phyloP scores from a whole-genome alignment of 2,329 filamentous ascomycete genomes.

The Neoarthrinium moseri region DNA sequence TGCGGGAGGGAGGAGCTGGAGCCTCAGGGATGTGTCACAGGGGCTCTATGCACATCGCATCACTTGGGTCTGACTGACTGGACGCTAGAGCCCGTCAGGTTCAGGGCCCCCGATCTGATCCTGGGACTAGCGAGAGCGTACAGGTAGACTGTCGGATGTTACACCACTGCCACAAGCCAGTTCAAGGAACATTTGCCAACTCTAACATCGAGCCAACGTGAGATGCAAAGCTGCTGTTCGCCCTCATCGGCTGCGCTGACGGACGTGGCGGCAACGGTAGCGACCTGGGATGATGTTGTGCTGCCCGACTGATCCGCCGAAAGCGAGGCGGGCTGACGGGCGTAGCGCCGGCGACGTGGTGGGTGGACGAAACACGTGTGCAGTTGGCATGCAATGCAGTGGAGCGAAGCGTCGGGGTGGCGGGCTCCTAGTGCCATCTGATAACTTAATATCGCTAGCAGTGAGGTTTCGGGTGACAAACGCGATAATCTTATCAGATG shows the following conservation, averaged over 20 bases:
- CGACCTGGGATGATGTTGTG: not conserved
- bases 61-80: not conserved
- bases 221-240: no score
- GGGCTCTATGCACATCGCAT: constrained; percentile 1
- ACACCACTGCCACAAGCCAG: no score
- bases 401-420: not conserved
- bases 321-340: no score
- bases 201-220: no score
- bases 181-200: no score
- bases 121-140: not conserved
- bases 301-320: not conserved
- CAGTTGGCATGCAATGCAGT: not conserved
- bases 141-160: no score
- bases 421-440: constrained; percentile 8
- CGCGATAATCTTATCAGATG: constrained; percentile 18
- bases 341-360: no score
- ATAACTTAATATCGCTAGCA: constrained; percentile 9
- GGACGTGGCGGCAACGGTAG: no score
- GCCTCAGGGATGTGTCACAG: not conserved
- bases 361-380: constrained; percentile 2
- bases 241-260: no score
- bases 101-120: not conserved
- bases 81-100: not conserved
- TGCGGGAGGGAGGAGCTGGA: constrained; percentile 3
- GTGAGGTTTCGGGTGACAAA: not conserved